Evolutionary conservation across 352 stramenopile species (phyloP).

Genomic region (Phytophthora hibernalis): DNA sequence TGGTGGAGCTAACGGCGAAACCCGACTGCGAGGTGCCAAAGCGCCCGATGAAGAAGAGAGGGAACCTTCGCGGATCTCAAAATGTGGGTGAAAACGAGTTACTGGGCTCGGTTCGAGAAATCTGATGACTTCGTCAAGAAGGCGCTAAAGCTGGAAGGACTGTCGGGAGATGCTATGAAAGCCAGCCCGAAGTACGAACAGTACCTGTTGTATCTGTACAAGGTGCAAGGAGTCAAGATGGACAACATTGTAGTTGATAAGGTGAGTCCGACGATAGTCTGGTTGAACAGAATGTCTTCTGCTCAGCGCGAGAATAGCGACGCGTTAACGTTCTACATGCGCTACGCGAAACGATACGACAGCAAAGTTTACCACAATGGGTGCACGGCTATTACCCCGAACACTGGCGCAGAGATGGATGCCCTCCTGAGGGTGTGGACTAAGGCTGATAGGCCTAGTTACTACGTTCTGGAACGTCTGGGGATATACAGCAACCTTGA

Average conservation of each 20-base stretch:
- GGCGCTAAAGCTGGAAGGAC: neutral
- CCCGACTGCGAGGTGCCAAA: too few relatives aligned
- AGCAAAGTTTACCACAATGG: too few relatives aligned
- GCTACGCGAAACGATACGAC: neutral
- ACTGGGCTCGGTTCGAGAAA: neutral
- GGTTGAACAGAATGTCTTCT: neutral
- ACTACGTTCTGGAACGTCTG: neutral
- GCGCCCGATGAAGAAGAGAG: too few relatives aligned
- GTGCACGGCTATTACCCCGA: neutral
- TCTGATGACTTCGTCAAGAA: conserved; percentile 1
- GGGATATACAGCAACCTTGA: too few relatives aligned
- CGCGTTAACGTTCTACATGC: neutral
- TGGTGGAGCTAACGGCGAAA: too few relatives aligned
- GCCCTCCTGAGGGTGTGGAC: neutral
- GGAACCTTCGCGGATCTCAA: too few relatives aligned
- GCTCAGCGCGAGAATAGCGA: neutral
- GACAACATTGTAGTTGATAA: too few relatives aligned
- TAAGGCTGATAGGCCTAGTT: neutral
- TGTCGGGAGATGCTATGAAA: neutral
- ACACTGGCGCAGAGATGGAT: neutral
- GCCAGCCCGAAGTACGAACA: neutral
- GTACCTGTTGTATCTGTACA: neutral
- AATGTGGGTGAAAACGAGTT: too few relatives aligned
- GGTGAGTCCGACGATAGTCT: neutral
- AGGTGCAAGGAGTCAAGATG: neutral